phyloP scores from a whole-genome alignment of 179 eudicot species.

The Corrigiola litoralis region DNA sequence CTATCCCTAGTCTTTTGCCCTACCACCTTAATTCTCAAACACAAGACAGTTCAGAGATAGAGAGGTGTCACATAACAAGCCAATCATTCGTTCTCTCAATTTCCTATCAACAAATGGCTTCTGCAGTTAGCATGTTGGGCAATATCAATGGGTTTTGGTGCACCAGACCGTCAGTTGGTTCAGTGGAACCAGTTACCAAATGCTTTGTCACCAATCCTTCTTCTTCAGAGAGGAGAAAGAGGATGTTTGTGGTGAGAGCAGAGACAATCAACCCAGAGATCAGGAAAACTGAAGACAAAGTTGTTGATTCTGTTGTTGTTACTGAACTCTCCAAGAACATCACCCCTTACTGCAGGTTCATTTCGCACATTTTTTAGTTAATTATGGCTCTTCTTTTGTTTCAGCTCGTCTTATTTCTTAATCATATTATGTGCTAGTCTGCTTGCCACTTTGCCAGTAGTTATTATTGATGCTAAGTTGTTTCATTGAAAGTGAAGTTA shows the following conservation, averaged over 20 bases:
- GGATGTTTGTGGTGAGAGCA: conserved; percentile 53
- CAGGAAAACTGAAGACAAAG: conserved; percentile 75
- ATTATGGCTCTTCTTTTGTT: not conserved
- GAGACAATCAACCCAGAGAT: conserved; percentile 70
- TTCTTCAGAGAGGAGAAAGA: conserved; percentile 15
- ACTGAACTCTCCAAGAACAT: conserved; percentile 74
- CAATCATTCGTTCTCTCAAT: not conserved
- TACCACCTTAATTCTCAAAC: not conserved
- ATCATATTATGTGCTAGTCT: too few species aligned
- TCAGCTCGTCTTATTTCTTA: not conserved
- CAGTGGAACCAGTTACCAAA: not conserved
- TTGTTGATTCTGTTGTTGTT: conserved; percentile 73
- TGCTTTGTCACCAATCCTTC: not conserved
- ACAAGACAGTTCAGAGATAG: not conserved
- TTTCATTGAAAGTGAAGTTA: too few species aligned
- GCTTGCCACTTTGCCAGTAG: too few species aligned
- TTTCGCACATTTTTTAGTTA: not conserved
- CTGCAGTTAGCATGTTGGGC: conserved; percentile 23
- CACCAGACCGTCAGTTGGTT: conserved; percentile 12
- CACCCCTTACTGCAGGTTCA: conserved; percentile 90
- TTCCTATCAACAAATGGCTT: conserved; percentile 34
- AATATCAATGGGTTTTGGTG: conserved; percentile 27
- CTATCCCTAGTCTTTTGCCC: not conserved
- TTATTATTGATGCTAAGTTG: too few species aligned
- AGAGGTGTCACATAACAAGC: not conserved